Percentiles rank a stretch among this genome's conserved stretches.
Conservation (phyloP, 495 filamentous ascomycete genomes). For the Xanthoparmelia taractica region DNA sequence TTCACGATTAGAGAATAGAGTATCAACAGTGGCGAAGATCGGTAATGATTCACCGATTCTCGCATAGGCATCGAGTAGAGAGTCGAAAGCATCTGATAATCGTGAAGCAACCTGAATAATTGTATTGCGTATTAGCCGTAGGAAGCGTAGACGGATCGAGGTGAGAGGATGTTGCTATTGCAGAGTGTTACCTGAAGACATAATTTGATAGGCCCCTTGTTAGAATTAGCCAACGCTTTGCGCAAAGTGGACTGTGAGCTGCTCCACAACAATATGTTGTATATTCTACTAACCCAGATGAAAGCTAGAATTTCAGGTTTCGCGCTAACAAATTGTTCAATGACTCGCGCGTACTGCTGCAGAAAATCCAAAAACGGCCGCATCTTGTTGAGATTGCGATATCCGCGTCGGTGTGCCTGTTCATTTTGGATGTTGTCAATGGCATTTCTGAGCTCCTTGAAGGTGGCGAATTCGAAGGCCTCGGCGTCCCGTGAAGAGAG, state of each 20-base stretch:
- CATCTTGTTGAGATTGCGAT: conserved; percentile 30
- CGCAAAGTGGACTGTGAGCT: not conserved
- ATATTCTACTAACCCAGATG: conserved; percentile 25
- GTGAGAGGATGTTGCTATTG: not conserved
- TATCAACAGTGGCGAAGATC: conserved; percentile 17
- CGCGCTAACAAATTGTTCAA: conserved; percentile 31
- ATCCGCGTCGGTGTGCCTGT: conserved; percentile 29
- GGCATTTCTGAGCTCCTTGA: conserved; percentile 28
- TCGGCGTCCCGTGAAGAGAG: conserved; percentile 27
- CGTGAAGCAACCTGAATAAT: conserved; percentile 20
- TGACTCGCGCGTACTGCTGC: conserved; percentile 28
- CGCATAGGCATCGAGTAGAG: conserved; percentile 29
- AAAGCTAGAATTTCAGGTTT: conserved; percentile 30
- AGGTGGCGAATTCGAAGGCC: conserved; percentile 25
- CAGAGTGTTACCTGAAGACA: conserved; percentile 21
- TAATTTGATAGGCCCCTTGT: conserved; percentile 22
- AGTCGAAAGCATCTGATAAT: conserved; percentile 25
- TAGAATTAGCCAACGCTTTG: not conserved
- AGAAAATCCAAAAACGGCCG: conserved; percentile 28
- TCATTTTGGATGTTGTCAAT: conserved; percentile 33
- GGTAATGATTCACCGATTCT: conserved; percentile 30
- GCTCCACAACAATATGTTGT: too few species aligned
- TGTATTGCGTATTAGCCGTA: not conserved
- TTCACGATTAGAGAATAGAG: conserved; percentile 7
- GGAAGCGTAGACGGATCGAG: too few species aligned